Evolutionary conservation across 805 yeast species (phyloP).

Genomic region (Henningerozyma blattae): DNA sequence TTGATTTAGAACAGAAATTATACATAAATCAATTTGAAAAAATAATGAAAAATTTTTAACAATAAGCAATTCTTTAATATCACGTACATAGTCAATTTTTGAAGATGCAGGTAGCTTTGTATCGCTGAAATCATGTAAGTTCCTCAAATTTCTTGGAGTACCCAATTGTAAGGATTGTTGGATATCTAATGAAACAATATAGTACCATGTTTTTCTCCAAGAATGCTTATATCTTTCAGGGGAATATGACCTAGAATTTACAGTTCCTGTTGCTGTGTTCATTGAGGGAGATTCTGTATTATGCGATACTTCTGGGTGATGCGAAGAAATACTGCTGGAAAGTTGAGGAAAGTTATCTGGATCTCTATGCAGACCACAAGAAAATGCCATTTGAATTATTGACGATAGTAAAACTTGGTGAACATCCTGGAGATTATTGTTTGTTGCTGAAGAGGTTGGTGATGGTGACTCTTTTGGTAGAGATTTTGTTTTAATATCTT

Average conservation of each 20-base stretch:
- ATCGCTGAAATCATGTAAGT: conserved; percentile 29
- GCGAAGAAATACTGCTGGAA: background rate
- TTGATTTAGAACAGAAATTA: conserved; percentile 25
- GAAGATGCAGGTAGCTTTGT: conserved; percentile 33
- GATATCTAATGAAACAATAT: conserved; percentile 30
- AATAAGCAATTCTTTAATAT: conserved; percentile 33
- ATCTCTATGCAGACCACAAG: conserved; percentile 58
- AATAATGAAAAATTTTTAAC: conserved; percentile 37
- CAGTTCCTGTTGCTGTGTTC: background rate
- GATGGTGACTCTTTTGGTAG: conserved; percentile 5
- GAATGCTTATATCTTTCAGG: conserved; percentile 33
- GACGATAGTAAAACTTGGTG: conserved; percentile 42
- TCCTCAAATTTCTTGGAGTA: conserved; percentile 28
- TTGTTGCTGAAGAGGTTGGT: no score
- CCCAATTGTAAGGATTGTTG: conserved; percentile 32
- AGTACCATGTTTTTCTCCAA: conserved; percentile 50
- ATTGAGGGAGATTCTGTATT: background rate
- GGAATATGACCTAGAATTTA: no score
- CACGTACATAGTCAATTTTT: conserved; percentile 25
- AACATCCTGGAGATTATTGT: background rate
- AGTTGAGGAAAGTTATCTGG: conserved; percentile 41
- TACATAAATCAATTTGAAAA: conserved; percentile 32
- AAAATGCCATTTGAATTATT: conserved; percentile 52
- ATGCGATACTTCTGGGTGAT: background rate
- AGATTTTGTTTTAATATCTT: background rate